phyloP scores from a whole-genome alignment of 2,329 filamentous ascomycete genomes.

The Triangularia setosa region DNA sequence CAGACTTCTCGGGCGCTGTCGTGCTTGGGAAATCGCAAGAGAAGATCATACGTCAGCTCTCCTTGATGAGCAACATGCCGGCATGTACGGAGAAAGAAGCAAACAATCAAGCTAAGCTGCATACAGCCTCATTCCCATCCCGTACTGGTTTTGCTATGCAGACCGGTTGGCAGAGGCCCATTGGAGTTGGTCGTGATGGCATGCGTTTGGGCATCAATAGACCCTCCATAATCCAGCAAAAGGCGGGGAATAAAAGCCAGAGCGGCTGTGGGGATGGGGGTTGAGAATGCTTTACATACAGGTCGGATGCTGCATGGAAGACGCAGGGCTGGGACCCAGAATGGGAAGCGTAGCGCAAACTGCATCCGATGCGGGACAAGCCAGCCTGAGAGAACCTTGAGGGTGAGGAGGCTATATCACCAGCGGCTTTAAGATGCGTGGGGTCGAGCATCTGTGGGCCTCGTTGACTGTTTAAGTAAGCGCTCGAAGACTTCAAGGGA shows the following conservation, averaged over 20 bases:
- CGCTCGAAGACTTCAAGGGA: neutral
- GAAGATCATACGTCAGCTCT: too few species aligned
- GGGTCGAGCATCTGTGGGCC: neutral
- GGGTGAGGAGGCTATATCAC: neutral
- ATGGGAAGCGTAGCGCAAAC: neutral
- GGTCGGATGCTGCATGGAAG: neutral
- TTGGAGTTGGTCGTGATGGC: neutral
- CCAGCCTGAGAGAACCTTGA: neutral
- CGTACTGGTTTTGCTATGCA: neutral
- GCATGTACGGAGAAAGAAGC: neutral
- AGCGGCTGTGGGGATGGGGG: neutral
- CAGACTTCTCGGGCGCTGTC: too few species aligned
- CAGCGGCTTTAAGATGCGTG: neutral
- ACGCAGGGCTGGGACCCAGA: neutral
- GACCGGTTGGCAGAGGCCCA: neutral
- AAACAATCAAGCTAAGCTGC: neutral
- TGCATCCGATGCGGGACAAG: neutral
- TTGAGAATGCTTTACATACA: neutral
- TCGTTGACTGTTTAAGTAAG: neutral
- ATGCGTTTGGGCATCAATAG: neutral
- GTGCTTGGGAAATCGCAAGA: too few species aligned
- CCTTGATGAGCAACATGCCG: neutral
- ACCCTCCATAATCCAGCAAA: neutral
- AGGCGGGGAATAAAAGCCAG: neutral
- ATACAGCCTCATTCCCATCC: neutral